Base-by-base conservation (phyloP, 164 flowering plant genomes). In the Magnolia changhungtana region DNA sequence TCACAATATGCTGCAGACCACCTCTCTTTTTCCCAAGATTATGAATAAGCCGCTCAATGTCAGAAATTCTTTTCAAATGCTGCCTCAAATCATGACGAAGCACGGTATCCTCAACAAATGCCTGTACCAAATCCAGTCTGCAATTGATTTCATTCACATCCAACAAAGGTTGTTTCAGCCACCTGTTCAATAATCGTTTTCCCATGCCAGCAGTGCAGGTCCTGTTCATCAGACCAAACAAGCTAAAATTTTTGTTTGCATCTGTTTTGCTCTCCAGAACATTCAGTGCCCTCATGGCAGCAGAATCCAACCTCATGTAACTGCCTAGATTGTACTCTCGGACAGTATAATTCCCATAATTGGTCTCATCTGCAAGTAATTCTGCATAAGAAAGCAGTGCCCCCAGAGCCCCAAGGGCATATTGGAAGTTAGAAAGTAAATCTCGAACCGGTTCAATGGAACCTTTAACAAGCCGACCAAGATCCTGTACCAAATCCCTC, bases 161-260 rank as follows among this genome's bases (percentile, higher is more conserved):
- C 69, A 91, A 75, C 72, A 96, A 85, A 55, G 98, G 99, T 82
- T 96, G 99, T 76, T 96, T 96, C 72, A 96, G 83, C 99, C 99
- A 94, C 95, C 88, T 92, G 79, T 94, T 91, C 77, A 94, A 85
- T 77, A 96, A 81, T 24, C 97, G 79, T 72, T 92, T 92, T 67
- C 99, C 99, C 99, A 96, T 96, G 77, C 99, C 98, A 80, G 95
- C 95, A 75, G 99, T 94, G 82, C 99, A 94, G 27, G 99, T 94
- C 83, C 98, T 90, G 83, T 96, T 96, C 97, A 96, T 86, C 61
- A 94, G 90, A 80, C 99, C 98, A 81, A 90, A 91, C 83, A 96
- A 85, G 81, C 99, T 94, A 75, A 92, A 94, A 77, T 88, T 96
- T 82, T 94, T 96, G 84, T 96, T 96, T 72, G 99, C 95, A 88